A percentile compares a stretch with the other conserved stretches of the same genome.
These are phyloP conservation scores for Thielaviopsis musarum DNA, from an alignment of 2,329 filamentous ascomycete species.

Conservation along the genomic window DNA sequence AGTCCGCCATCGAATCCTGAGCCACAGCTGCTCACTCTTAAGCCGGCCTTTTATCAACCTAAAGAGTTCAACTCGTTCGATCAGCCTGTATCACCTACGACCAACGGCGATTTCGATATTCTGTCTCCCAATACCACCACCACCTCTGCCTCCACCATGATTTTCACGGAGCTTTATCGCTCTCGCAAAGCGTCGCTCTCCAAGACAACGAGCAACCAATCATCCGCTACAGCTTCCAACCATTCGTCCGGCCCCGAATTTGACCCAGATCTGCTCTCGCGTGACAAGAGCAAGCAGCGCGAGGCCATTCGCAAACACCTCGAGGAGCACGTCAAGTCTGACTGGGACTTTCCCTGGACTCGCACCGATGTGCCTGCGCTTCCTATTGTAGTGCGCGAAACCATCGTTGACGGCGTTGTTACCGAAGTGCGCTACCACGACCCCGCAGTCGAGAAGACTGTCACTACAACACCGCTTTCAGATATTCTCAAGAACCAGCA, in stretches of 20 bases:
- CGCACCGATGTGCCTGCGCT: conserved; percentile 15
- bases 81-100: conserved; percentile 3
- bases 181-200: conserved; percentile 35
- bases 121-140: conserved; percentile 1
- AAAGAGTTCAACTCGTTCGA: conserved; percentile 12
- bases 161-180: conserved; percentile 44
- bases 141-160: conserved; percentile 25
- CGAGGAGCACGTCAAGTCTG: conserved; percentile 34
- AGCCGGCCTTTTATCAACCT: conserved; percentile 6
- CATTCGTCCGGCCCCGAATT: conserved; percentile 24
- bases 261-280: conserved; percentile 43
- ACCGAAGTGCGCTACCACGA: conserved; percentile 10
- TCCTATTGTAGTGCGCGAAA: conserved; percentile 8
- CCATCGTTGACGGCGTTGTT: conserved; percentile 1
- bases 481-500: conserved; percentile 1
- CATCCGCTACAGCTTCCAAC: conserved; percentile 16
- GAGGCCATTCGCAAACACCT: conserved; percentile 43
- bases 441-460: not conserved
- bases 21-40: conserved; percentile 8
- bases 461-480: conserved; percentile 3
- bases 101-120: conserved; percentile 5
- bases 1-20: conserved; percentile 5
- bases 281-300: conserved; percentile 45
- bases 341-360: conserved; percentile 46
- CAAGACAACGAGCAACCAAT: conserved; percentile 19